These are phyloP conservation scores for Microthlaspi erraticum DNA, from an alignment of 345 rosid genomes.

Conservation along the genomic window DNA sequence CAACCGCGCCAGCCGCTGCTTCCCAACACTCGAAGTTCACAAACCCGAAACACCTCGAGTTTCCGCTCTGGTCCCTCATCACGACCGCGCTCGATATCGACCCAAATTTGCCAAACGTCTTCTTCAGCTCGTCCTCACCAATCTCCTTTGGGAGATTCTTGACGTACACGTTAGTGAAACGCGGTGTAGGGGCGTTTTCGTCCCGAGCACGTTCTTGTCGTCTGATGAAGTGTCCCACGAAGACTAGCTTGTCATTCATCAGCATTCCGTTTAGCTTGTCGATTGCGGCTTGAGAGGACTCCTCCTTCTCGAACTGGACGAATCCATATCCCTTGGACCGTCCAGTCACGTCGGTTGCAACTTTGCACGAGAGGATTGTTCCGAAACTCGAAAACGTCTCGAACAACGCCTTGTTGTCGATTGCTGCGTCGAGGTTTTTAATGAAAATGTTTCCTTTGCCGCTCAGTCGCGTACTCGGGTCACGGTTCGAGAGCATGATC, in stretches of 20 bases:
- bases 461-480: constrained; percentile 64
- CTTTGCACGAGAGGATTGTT: constrained; percentile 67
- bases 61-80: constrained; percentile 66
- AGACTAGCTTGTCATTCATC: constrained; percentile 68
- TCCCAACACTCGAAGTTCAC: constrained; percentile 71
- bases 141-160: constrained; percentile 65
- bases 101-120: constrained; percentile 58
- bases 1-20: constrained; percentile 60
- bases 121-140: constrained; percentile 64
- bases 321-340: constrained; percentile 64
- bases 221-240: constrained; percentile 61
- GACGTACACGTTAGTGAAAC: constrained; percentile 66
- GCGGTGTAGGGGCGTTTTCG: constrained; percentile 39
- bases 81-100: constrained; percentile 64
- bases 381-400: constrained; percentile 68
- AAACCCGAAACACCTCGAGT: constrained; percentile 73
- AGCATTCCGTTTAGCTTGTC: constrained; percentile 66
- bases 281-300: constrained; percentile 60
- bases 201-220: constrained; percentile 52
- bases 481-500: constrained; percentile 76
- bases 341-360: constrained; percentile 56
- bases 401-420: constrained; percentile 62
- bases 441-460: constrained; percentile 72
- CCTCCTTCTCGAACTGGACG: constrained; percentile 73
- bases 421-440: constrained; percentile 62